Conservation (phyloP, 768 basidiomycete species). For the Boletus speciosus region DNA sequence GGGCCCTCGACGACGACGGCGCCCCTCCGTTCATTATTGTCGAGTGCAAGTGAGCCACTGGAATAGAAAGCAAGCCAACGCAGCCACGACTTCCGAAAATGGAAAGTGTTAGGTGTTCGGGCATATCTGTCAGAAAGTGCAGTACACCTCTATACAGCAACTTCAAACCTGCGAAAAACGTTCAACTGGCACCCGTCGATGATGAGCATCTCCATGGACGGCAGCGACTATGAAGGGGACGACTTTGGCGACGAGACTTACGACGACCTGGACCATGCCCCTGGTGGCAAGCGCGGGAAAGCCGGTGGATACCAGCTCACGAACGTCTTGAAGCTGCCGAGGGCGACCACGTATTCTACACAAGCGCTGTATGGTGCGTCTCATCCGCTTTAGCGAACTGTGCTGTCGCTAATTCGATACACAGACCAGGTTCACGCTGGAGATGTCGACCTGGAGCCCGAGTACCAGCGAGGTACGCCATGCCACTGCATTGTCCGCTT, state of each 20-base stretch:
- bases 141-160: conserved; percentile 5
- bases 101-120: neutral
- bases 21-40: conserved; percentile 8
- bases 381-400: too few species aligned
- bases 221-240: conserved; percentile 20
- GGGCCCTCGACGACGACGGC: conserved; percentile 17
- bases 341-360: conserved; percentile 62
- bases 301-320: conserved; percentile 26
- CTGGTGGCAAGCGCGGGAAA: conserved; percentile 6
- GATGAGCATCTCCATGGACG: conserved; percentile 9
- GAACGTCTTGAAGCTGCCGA: conserved; percentile 51
- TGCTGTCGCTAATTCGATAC: neutral
- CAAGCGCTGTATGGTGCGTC: conserved; percentile 53
- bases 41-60: neutral
- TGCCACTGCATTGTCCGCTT: neutral
- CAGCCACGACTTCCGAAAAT: neutral
- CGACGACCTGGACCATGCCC: conserved; percentile 9
- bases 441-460: conserved; percentile 70
- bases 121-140: too few species aligned
- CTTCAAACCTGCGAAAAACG: neutral
- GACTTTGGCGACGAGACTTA: conserved; percentile 14
- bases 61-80: too few species aligned
- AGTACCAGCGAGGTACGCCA: conserved; percentile 67
- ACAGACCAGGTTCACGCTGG: conserved; percentile 61
- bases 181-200: neutral